These are phyloP conservation scores for Mrakia gelida DNA, from an alignment of 768 basidiomycete species.

Conservation along the genomic window DNA sequence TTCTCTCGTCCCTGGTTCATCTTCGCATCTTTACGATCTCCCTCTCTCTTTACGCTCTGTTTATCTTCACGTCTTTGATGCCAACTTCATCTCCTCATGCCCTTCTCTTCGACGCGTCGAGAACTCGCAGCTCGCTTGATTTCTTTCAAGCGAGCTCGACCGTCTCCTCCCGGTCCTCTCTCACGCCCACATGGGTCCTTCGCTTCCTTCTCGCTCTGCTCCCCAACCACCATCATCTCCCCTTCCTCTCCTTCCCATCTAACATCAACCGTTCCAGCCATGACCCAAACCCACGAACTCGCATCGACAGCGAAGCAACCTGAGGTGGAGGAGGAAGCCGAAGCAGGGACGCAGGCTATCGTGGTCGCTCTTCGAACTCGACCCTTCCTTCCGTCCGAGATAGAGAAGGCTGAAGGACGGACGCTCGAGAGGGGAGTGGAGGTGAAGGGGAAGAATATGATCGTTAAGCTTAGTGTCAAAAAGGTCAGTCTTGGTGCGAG, in stretches of 20 bases:
- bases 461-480: conserved; percentile 11
- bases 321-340: neutral
- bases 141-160: no score
- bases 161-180: no score
- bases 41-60: neutral
- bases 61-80: neutral
- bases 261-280: no score
- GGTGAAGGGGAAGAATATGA: conserved; percentile 10
- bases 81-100: no score
- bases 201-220: no score
- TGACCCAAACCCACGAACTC: no score
- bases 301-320: neutral
- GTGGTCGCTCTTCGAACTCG: conserved; percentile 24
- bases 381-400: conserved; percentile 23
- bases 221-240: no score
- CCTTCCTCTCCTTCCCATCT: no score
- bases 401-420: neutral
- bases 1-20: neutral
- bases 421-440: conserved; percentile 1
- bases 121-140: no score
- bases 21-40: neutral
- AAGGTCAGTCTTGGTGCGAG: conserved; percentile 18
- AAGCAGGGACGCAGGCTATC: neutral
- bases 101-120: no score
- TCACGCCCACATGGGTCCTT: no score